Evolutionary conservation across 2,329 filamentous ascomycete species (phyloP).

Genomic region (Penicillium sp.): DNA sequence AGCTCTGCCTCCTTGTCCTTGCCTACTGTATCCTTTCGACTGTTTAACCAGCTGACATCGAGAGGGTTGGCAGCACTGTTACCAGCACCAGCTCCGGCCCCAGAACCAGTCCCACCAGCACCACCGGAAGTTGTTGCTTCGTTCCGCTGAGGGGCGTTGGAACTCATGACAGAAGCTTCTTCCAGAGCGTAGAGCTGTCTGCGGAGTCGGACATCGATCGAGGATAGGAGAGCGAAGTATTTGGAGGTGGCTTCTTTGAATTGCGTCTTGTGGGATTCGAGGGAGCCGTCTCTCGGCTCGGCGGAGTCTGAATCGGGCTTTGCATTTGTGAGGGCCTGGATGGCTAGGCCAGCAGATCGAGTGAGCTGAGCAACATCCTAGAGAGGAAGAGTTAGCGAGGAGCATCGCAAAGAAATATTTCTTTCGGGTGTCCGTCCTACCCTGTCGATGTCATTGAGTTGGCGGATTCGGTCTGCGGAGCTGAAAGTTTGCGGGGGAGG

Average conservation of each 20-base stretch:
- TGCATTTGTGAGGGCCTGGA: constrained; percentile 65
- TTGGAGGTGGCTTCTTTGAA: constrained; percentile 60
- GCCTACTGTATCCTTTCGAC: constrained; percentile 78
- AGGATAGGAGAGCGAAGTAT: constrained; percentile 75
- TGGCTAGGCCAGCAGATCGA: constrained; percentile 63
- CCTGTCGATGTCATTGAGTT: constrained; percentile 78
- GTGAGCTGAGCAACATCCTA: constrained; percentile 61
- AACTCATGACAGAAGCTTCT: constrained; percentile 73
- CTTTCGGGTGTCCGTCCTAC: constrained; percentile 43
- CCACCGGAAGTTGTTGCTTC: constrained; percentile 37
- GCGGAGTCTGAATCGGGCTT: constrained; percentile 38
- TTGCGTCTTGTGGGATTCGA: constrained; percentile 62
- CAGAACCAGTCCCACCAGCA: constrained; percentile 27
- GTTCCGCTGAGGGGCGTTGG: constrained; percentile 43
- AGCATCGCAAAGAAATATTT: background rate
- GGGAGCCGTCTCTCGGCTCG: constrained; percentile 43
- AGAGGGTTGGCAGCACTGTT: constrained; percentile 60
- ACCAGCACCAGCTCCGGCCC: constrained; percentile 24
- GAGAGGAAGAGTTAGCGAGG: background rate
- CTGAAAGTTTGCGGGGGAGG: constrained; percentile 58
- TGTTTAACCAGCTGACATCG: constrained; percentile 89
- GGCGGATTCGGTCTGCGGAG: constrained; percentile 76
- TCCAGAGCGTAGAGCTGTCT: constrained; percentile 79
- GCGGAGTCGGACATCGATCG: constrained; percentile 74
- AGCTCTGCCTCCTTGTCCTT: constrained; percentile 83